A percentile compares a stretch with the other conserved stretches of the same genome.
Evolutionary conservation across 139 green algal genomes (phyloP).

Genomic region (Picochlorum sp.): DNA sequence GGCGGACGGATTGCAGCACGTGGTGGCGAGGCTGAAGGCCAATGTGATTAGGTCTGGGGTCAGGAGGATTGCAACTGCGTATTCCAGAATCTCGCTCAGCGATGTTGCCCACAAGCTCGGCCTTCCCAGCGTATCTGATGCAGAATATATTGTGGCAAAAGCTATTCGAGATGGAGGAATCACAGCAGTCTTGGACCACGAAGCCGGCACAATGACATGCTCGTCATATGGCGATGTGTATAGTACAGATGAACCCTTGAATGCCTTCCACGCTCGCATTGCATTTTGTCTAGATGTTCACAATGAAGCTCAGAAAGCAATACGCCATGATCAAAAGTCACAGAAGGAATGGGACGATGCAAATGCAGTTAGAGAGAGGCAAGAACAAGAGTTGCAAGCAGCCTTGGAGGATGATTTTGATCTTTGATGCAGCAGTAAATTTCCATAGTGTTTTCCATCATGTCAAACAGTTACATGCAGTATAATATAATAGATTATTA

Average conservation of each 20-base stretch:
- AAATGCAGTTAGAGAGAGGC: conserved; percentile 53
- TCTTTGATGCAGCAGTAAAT: too few species aligned
- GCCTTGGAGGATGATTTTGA: conserved; percentile 65
- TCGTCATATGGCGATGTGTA: conserved; percentile 71
- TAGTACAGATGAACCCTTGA: conserved; percentile 38
- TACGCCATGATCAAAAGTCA: conserved; percentile 24
- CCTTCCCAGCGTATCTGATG: conserved; percentile 64
- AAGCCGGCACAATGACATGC: conserved; percentile 51
- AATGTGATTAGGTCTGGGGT: conserved; percentile 95
- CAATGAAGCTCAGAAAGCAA: conserved; percentile 73
- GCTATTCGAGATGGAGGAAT: conserved; percentile 83
- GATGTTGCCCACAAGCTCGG: conserved; percentile 79
- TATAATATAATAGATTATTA: too few species aligned
- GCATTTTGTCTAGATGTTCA: conserved; percentile 96
- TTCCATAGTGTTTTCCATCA: neutral
- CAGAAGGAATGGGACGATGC: neutral
- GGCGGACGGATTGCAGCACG: conserved; percentile 65
- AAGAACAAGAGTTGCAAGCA: conserved; percentile 74
- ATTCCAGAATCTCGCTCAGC: conserved; percentile 83
- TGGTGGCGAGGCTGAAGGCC: conserved; percentile 84
- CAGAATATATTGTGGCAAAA: conserved; percentile 91
- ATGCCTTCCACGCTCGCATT: conserved; percentile 88
- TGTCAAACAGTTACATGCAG: neutral
- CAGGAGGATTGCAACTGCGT: conserved; percentile 83
- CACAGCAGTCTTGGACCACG: conserved; percentile 79